Percentiles rank a stretch among this genome's conserved stretches.
Conservation (phyloP, 768 basidiomycete genomes). For the Fistulinella prunicolor region DNA sequence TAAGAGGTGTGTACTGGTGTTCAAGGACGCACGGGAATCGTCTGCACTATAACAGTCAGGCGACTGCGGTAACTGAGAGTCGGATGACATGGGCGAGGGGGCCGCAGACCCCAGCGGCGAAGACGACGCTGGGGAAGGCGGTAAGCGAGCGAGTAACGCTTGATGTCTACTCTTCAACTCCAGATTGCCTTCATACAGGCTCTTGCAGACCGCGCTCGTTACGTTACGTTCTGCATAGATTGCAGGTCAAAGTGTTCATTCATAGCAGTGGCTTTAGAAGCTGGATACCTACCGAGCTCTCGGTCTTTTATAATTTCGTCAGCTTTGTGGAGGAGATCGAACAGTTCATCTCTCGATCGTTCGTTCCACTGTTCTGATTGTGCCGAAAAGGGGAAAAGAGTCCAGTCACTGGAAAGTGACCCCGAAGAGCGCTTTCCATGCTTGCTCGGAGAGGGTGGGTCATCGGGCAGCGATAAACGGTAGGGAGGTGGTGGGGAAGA, state of each 20-base stretch:
- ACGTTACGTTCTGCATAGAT: slow-evolving; percentile 51
- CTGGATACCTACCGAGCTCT: slow-evolving; percentile 59
- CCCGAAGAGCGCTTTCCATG: slow-evolving; percentile 35
- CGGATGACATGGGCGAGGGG: slow-evolving; percentile 26
- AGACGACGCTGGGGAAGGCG: slow-evolving; percentile 39
- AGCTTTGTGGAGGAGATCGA: slow-evolving; percentile 66
- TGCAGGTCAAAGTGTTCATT: slow-evolving; percentile 24
- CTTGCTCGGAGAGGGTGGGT: slow-evolving; percentile 28
- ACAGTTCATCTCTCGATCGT: slow-evolving; percentile 70
- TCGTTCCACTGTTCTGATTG: slow-evolving; percentile 52
- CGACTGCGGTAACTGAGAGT: slow-evolving; percentile 32
- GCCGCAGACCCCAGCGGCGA: slow-evolving; percentile 25
- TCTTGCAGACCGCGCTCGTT: slow-evolving; percentile 68
- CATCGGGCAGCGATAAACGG: slow-evolving; percentile 35
- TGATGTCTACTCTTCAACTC: slow-evolving; percentile 70
- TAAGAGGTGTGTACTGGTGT: slow-evolving; percentile 16
- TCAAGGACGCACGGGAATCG: slow-evolving; percentile 23
- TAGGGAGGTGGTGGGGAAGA: slow-evolving; percentile 59
- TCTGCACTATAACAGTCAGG: slow-evolving; percentile 31
- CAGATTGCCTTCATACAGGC: slow-evolving; percentile 64
- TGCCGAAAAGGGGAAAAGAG: slow-evolving; percentile 25
- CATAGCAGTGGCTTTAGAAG: background rate
- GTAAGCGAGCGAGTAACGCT: slow-evolving; percentile 63
- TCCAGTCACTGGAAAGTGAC: slow-evolving; percentile 13
- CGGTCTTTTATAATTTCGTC: slow-evolving; percentile 73